These are phyloP conservation scores for Podosphaera xanthii DNA, from an alignment of 2,329 filamentous ascomycete genomes.

Conservation along the genomic window DNA sequence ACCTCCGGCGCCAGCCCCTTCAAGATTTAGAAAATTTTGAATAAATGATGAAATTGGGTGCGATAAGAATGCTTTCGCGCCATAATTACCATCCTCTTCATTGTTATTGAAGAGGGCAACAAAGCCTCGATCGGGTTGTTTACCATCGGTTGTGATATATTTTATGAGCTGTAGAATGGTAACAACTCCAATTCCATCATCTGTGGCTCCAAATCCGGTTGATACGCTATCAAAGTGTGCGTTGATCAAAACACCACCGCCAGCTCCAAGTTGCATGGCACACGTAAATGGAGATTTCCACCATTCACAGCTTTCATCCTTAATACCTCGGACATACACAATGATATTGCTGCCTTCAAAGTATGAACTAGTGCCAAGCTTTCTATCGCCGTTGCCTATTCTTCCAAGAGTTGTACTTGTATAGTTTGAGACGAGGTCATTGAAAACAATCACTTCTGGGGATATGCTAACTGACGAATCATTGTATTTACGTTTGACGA, in stretches of 20 bases:
- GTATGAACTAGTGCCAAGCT: constrained; percentile 34
- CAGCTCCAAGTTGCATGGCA: constrained; percentile 26
- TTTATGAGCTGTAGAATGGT: constrained; percentile 65
- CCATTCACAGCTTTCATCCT: constrained; percentile 52
- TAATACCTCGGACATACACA: constrained; percentile 65
- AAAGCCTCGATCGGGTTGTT: constrained; percentile 57
- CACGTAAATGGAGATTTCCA: constrained; percentile 29
- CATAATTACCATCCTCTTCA: constrained; percentile 81
- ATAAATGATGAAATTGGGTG: constrained; percentile 61
- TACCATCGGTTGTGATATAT: constrained; percentile 53
- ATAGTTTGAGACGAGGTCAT: constrained; percentile 58
- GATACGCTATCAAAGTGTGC: constrained; percentile 81
- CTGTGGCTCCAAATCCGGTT: constrained; percentile 79
- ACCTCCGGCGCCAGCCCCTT: constrained; percentile 82
- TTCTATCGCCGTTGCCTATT: constrained; percentile 15
- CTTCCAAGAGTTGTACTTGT: constrained; percentile 34
- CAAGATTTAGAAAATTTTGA: constrained; percentile 80
- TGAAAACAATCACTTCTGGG: constrained; percentile 41
- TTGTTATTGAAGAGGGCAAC: constrained; percentile 82
- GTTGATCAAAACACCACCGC: constrained; percentile 72
- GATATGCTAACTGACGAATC: neutral
- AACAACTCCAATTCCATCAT: constrained; percentile 81
- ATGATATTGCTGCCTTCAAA: constrained; percentile 87
- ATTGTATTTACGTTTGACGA: neutral
- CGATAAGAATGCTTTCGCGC: constrained; percentile 63